Evolutionary conservation across 257 asterid genomes (phyloP), one percentile per base, ranked within the genome.

Genomic region (Petunia axillaris): DNA sequence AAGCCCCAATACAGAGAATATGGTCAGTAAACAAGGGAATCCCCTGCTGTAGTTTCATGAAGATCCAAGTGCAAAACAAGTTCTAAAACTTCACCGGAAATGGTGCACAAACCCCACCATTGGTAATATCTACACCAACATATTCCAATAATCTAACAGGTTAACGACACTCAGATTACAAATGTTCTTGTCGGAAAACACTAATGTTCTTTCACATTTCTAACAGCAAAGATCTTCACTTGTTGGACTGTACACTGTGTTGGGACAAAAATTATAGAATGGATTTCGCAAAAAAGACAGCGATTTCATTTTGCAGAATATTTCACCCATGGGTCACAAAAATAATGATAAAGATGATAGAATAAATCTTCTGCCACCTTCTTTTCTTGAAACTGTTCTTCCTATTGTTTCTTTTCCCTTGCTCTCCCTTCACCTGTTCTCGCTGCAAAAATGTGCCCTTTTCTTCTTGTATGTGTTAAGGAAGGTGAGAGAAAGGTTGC

Each of bases 361-460:
- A 68, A 44, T 9, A 44, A 68, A 68, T 8, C 40, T 44, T 68
- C 41, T n/a, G 58, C 55, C 58, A 16, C 38, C 76, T 3, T 70
- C 58, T 44, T 16, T 44, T 16, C 76, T 44, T 44, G 10, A 70
- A 70, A 8, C 8, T 46, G 2, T 48, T 48, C 77, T 46, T 55
- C 35, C 6, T 70, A 25, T 16, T 48, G 58, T 25, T 46, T 46
- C 44, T 25, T 71, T 25, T 48, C 35, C 59, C 43, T 71, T 35
- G 60, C 60, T 48, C 25, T 71, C 77, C 41, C 77, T 71, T 11
- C 43, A 58, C 77, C 16, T 35, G 60, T 48, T 36, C 67, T 52
- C 15, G 8, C 41, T 2, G 43, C 15, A 0, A 5, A 36, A 36
- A 36, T 25, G 57, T 53, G 60, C n/a, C 55, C 43, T 9, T 70